Evolutionary conservation across 2,329 filamentous ascomycete species (phyloP).

Genomic region (Aureobasidium leucospermi): DNA sequence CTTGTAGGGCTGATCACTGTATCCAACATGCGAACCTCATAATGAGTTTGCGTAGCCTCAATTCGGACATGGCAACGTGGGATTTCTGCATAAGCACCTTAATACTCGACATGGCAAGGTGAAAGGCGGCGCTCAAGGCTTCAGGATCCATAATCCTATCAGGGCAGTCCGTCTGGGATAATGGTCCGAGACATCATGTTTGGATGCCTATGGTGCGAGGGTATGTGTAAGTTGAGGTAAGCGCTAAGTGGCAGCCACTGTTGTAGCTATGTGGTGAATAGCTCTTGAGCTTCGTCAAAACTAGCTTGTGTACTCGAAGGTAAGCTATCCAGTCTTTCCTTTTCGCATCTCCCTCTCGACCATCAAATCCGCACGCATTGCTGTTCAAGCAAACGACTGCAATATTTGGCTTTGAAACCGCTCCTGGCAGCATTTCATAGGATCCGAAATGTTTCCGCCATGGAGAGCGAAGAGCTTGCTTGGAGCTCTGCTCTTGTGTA

Average conservation of each 20-base stretch:
- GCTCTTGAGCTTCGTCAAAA: neutral
- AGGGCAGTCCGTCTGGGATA: neutral
- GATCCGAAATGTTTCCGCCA: neutral
- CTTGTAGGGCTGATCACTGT: slow-evolving; percentile 4
- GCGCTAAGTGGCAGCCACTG: slow-evolving; percentile 1
- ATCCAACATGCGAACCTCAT: neutral
- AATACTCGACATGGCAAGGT: neutral
- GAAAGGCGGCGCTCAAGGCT: neutral
- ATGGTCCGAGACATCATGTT: neutral
- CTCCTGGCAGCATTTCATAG: neutral
- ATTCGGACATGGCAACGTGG: neutral
- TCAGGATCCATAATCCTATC: slow-evolving; percentile 1
- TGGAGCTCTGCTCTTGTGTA: slow-evolving; percentile 4
- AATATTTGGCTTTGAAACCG: neutral
- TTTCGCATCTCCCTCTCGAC: neutral
- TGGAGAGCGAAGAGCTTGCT: neutral
- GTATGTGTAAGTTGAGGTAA: slow-evolving; percentile 3
- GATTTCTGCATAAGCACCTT: slow-evolving; percentile 1
- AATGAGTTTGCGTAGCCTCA: neutral
- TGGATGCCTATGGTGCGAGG: neutral
- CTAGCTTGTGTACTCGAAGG: neutral
- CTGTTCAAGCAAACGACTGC: neutral
- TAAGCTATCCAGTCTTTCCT: neutral
- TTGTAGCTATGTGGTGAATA: neutral
- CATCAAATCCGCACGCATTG: no score